Evolutionary conservation across 2,329 filamentous ascomycete species (phyloP).

Genomic region (Beauveria sp.): DNA sequence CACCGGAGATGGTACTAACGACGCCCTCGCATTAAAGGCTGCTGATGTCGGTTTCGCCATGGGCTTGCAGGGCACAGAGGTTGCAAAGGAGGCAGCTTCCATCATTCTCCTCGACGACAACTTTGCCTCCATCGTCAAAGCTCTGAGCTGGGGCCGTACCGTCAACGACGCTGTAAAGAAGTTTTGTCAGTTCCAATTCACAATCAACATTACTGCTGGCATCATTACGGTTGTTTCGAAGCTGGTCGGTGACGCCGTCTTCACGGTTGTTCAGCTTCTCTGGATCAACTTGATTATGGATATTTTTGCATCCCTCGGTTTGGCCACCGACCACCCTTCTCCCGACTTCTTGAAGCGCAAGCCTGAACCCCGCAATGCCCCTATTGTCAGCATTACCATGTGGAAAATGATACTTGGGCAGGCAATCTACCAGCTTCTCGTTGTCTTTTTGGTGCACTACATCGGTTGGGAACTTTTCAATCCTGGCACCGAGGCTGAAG

Average conservation of each 20-base stretch:
- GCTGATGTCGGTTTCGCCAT: conserved; percentile 62
- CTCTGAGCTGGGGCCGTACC: conserved; percentile 53
- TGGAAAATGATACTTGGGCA: conserved; percentile 80
- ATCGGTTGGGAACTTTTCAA: conserved; percentile 44
- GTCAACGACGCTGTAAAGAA: conserved; percentile 58
- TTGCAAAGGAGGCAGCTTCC: conserved; percentile 53
- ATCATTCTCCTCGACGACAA: conserved; percentile 58
- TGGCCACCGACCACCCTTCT: conserved; percentile 31
- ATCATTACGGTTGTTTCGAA: conserved; percentile 50
- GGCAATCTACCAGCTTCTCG: conserved; percentile 61
- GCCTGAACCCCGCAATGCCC: conserved; percentile 22
- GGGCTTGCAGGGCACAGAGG: conserved; percentile 59
- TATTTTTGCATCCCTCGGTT: conserved; percentile 47
- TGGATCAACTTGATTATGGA: conserved; percentile 58
- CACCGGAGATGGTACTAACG: conserved; percentile 60
- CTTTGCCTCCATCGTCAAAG: conserved; percentile 56
- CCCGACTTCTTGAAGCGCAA: conserved; percentile 25
- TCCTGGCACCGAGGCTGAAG: conserved; percentile 2
- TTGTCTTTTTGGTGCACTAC: conserved; percentile 54
- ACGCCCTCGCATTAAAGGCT: conserved; percentile 57
- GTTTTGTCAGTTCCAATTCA: conserved; percentile 50
- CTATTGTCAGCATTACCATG: conserved; percentile 60
- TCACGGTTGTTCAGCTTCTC: conserved; percentile 50
- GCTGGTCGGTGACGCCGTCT: conserved; percentile 42
- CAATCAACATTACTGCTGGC: conserved; percentile 54